Percentiles rank a stretch among this genome's conserved stretches.
phyloP scores from a whole-genome alignment of 2,329 filamentous ascomycete genomes.

The Acarospora socialis region DNA sequence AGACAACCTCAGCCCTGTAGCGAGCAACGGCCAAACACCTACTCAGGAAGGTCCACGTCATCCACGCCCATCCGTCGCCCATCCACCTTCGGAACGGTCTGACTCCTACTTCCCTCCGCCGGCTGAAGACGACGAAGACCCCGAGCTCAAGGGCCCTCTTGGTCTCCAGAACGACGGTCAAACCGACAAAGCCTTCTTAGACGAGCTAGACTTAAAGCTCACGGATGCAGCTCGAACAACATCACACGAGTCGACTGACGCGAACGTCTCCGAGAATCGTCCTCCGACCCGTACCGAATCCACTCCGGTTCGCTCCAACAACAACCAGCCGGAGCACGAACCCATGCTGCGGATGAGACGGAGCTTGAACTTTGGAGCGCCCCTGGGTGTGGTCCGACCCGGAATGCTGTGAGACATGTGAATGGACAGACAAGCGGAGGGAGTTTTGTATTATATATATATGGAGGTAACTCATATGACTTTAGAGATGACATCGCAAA shows the following conservation, averaged over 20 bases:
- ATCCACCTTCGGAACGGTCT: conserved; percentile 11
- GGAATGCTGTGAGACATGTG: not conserved
- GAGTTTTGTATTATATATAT: too few species aligned
- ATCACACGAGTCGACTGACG: not conserved
- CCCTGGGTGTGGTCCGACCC: conserved; percentile 9
- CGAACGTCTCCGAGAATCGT: conserved; percentile 4
- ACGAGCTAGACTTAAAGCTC: conserved; percentile 10
- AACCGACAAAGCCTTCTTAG: conserved; percentile 10
- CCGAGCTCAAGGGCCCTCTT: conserved; percentile 11
- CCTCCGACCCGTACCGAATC: conserved; percentile 7
- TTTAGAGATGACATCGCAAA: not conserved
- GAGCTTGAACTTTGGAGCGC: conserved; percentile 17
- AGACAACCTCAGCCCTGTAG: conserved; percentile 3
- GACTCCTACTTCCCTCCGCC: conserved; percentile 12
- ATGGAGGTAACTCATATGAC: too few species aligned
- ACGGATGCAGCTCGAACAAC: conserved; percentile 3
- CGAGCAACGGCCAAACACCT: conserved; percentile 6
- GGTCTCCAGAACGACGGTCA: conserved; percentile 8
- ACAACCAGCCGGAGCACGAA: conserved; percentile 8
- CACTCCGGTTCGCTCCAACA: too few species aligned
- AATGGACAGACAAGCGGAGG: too few species aligned
- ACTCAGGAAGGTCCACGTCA: conserved; percentile 6
- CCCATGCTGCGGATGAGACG: conserved; percentile 12
- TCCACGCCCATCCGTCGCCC: conserved; percentile 5
- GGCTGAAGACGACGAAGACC: conserved; percentile 7